phyloP scores from a whole-genome alignment of 352 stramenopile genomes.

The Globisporangium emineosum region DNA sequence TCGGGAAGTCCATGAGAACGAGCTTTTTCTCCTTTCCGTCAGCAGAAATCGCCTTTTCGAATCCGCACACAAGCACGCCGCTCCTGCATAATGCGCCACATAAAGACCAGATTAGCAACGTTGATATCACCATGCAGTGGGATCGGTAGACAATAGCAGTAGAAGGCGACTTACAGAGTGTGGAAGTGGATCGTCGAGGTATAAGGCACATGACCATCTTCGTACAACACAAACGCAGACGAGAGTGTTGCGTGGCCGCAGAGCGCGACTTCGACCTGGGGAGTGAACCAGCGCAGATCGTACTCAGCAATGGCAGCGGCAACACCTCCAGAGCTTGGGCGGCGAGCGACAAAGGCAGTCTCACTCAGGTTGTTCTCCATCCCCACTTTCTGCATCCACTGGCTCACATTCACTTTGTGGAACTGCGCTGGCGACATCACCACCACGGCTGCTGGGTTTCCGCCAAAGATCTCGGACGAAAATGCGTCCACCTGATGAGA shows the following conservation, averaged over 20 bases:
- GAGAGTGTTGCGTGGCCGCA: constrained; percentile 92
- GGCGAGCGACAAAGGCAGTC: constrained; percentile 83
- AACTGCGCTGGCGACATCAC: constrained; percentile 40
- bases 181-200: constrained; percentile 61
- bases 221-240: constrained; percentile 74
- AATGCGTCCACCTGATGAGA: constrained; percentile 78
- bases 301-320: constrained; percentile 26
- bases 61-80: constrained; percentile 39
- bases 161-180: constrained; percentile 35
- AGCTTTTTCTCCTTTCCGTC: constrained; percentile 21
- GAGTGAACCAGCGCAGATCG: constrained; percentile 64
- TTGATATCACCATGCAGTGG: background rate
- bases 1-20: constrained; percentile 67
- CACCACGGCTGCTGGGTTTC: constrained; percentile 91
- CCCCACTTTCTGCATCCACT: constrained; percentile 77
- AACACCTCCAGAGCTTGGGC: constrained; percentile 8
- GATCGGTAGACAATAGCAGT: too few species aligned
- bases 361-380: constrained; percentile 92
- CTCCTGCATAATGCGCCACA: constrained; percentile 23
- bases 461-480: constrained; percentile 55
- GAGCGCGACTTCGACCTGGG: constrained; percentile 73
- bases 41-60: constrained; percentile 18
- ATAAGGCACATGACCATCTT: constrained; percentile 35
- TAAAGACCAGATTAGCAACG: background rate
- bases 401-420: constrained; percentile 19